Evolutionary conservation across 2,329 filamentous ascomycete genomes (phyloP).

Genomic region (Lasiodiplodia citricola): DNA sequence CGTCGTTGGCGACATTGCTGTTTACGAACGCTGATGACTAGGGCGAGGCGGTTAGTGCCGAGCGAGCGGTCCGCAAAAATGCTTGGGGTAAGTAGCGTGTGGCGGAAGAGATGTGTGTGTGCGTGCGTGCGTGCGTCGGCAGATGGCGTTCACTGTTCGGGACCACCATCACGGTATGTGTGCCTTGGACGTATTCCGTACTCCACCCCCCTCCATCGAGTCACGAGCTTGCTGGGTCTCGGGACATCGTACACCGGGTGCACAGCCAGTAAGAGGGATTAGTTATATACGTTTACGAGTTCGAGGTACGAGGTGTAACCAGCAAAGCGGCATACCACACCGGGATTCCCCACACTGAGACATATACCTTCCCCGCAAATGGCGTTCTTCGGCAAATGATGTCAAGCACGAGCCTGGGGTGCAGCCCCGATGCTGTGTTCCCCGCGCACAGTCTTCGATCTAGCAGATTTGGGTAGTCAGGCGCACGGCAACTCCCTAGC

Average conservation of each 20-base stretch:
- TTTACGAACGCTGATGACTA: neutral
- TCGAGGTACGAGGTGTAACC: neutral
- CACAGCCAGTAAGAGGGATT: neutral
- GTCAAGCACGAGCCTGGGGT: too few species aligned
- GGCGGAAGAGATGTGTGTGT: too few species aligned
- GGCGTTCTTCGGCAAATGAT: neutral
- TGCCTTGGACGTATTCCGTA: too few species aligned
- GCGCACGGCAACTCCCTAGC: too few species aligned
- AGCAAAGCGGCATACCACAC: neutral
- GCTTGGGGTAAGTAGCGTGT: too few species aligned
- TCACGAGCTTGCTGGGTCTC: neutral
- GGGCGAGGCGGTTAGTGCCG: too few species aligned
- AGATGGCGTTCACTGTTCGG: neutral
- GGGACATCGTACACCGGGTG: neutral
- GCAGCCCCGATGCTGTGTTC: neutral
- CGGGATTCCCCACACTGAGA: slow-evolving; percentile 4
- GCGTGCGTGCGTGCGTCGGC: too few species aligned
- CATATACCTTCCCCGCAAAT: neutral
- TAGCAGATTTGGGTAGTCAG: neutral
- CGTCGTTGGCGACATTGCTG: too few species aligned
- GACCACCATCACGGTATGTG: neutral
- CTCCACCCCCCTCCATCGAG: too few species aligned
- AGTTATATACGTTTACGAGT: neutral
- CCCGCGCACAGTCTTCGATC: neutral
- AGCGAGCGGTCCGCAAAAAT: too few species aligned